Percentiles rank a stretch among this genome's conserved stretches.
These are phyloP conservation scores for Aspergillus olivimuriae DNA, from an alignment of 495 filamentous ascomycete species.

Conservation along the genomic window DNA sequence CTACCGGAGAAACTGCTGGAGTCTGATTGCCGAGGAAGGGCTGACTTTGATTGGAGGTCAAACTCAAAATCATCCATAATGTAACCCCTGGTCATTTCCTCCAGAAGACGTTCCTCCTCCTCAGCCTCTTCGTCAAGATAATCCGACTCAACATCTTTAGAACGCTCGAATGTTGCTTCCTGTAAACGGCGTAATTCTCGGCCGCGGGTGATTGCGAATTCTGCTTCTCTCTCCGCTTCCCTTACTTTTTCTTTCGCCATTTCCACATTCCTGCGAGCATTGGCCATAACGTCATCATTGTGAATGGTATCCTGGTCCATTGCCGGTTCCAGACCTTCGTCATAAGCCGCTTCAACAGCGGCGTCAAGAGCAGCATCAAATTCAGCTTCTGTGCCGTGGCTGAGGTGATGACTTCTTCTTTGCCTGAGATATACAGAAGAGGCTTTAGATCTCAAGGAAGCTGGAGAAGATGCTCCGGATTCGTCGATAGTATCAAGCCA, in stretches of 20 bases:
- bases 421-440: slow-evolving; percentile 63
- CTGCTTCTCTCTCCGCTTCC: slow-evolving; percentile 71
- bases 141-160: slow-evolving; percentile 32
- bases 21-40: slow-evolving; percentile 79
- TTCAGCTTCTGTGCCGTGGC: slow-evolving; percentile 78
- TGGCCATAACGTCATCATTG: slow-evolving; percentile 43
- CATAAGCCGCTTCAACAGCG: slow-evolving; percentile 92
- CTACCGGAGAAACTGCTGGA: slow-evolving; percentile 78
- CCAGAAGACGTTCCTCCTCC: slow-evolving; percentile 84
- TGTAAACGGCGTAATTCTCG: slow-evolving; percentile 35
- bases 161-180: slow-evolving; percentile 24
- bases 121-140: slow-evolving; percentile 72
- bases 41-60: slow-evolving; percentile 62
- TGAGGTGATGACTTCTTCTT: slow-evolving; percentile 59
- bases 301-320: slow-evolving; percentile 34
- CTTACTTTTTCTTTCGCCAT: slow-evolving; percentile 71
- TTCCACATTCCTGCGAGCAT: slow-evolving; percentile 64
- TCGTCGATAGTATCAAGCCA: slow-evolving; percentile 98
- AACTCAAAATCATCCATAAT: slow-evolving; percentile 84
- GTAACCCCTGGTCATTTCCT: slow-evolving; percentile 87
- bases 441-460: slow-evolving; percentile 74
- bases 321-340: slow-evolving; percentile 81
- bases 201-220: slow-evolving; percentile 49
- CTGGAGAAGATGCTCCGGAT: slow-evolving; percentile 72
- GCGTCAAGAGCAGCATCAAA: slow-evolving; percentile 95